Base-by-base conservation (phyloP, 805 yeast species). In the Nakazawaea peltata region DNA sequence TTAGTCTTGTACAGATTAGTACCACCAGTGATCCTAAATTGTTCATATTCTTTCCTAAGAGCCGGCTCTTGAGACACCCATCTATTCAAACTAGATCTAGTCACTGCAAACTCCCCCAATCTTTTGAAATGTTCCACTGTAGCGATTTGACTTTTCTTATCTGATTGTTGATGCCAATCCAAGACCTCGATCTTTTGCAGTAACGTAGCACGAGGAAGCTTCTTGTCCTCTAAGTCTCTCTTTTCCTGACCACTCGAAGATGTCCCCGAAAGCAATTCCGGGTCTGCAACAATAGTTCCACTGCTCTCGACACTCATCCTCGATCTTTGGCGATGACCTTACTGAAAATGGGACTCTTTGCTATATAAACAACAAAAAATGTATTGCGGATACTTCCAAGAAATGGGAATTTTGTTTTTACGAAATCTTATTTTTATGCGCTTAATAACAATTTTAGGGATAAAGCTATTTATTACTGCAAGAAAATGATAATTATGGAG, bases 51-150 rank as follows among this genome's bases (percentile, higher is more conserved):
- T 22, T 49, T 42, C 6, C 66, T 39, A 5, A 64, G 43, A 27
- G 51, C 44, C 2, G 41, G 35, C 34, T 61, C 65, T 14, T 50
- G 53, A 26, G 55, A 44, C 2, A 59, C 47, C 69, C 69, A 64
- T 39, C 69, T 48, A 43, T 58, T 58, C 37, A 61, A 45, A 7
- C 61, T 57, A 2, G 67, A 57, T 40, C 54, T 59, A 1, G 69
- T 56, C 3, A 65, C 53, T 5, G 59, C 43, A 37, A 65, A 63
- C 24, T 48, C 47, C 3, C 48, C 50, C 29, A 50, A 19, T 3
- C 38, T 36, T 17, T 47, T 43, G 44, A 64, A 64, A 42, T 55
- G 53, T 4, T 41, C 37, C 4, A 62, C 63, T 0, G 68, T 59
- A 16, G 41, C 44, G 26, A 55, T 56, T 35, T 63, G 67, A 2